A percentile compares a stretch with the other conserved stretches of the same genome.
Evolutionary conservation across 2,329 filamentous ascomycete species (phyloP).

Genomic region (Ploettnerulaceae sp.): DNA sequence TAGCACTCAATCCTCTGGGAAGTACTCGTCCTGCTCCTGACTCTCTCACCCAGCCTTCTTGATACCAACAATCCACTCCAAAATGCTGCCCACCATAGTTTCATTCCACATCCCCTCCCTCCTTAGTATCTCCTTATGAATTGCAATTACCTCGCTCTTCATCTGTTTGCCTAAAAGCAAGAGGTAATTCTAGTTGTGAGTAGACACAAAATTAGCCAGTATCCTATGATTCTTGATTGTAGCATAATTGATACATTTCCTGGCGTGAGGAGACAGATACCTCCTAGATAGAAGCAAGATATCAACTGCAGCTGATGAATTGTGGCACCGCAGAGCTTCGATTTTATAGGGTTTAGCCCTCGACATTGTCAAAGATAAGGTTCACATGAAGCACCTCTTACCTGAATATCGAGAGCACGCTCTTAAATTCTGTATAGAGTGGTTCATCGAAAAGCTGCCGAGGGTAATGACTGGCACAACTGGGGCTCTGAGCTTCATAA

Average conservation of each 20-base stretch:
- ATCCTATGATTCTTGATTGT: too few species aligned
- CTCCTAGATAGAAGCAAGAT: too few species aligned
- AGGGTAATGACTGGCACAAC: neutral
- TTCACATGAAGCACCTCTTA: neutral
- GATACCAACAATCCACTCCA: slow-evolving; percentile 12
- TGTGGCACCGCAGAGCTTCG: neutral
- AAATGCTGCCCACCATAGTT: slow-evolving; percentile 2
- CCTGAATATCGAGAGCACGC: neutral
- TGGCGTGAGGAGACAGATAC: too few species aligned
- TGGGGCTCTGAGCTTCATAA: neutral
- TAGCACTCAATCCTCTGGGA: slow-evolving; percentile 5
- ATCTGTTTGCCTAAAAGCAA: too few species aligned
- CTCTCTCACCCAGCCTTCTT: slow-evolving; percentile 11
- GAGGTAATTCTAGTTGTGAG: slow-evolving; percentile 6
- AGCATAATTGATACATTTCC: too few species aligned
- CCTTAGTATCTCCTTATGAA: neutral
- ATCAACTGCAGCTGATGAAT: neutral
- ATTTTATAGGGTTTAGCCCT: neutral
- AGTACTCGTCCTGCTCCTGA: slow-evolving; percentile 6
- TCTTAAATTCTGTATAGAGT: neutral
- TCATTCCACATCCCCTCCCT: slow-evolving; percentile 12
- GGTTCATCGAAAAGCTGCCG: neutral
- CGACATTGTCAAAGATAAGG: neutral
- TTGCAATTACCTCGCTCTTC: neutral
- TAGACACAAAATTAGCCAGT: too few species aligned